phyloP scores from a whole-genome alignment of 2,329 filamentous ascomycete species.

The Lizonia empirigonia region DNA sequence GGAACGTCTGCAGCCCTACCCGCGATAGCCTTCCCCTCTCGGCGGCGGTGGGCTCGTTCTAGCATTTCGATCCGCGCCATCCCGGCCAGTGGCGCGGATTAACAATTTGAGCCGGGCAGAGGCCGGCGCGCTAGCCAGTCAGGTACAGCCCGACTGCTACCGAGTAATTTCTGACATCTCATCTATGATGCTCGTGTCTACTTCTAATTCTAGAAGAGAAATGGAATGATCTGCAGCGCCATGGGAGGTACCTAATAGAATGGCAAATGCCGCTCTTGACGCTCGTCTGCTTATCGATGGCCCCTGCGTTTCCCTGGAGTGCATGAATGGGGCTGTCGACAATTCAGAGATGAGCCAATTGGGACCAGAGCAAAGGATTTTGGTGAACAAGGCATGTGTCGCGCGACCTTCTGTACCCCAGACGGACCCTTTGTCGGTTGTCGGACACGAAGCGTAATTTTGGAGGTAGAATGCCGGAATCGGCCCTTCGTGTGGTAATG shows the following conservation, averaged over 20 bases:
- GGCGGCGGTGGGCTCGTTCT: conserved; percentile 20
- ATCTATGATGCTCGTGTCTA: conserved; percentile 12
- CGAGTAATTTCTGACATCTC: conserved; percentile 27
- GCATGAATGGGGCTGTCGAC: neutral
- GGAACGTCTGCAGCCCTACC: conserved; percentile 18
- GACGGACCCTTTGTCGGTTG: conserved; percentile 8
- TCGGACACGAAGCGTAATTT: neutral
- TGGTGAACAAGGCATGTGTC: neutral
- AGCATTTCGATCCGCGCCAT: conserved; percentile 29
- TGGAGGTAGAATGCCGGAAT: neutral
- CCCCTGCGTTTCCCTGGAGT: conserved; percentile 9
- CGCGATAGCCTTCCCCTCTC: conserved; percentile 5
- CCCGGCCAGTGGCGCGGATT: conserved; percentile 28
- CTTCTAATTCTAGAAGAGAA: conserved; percentile 19
- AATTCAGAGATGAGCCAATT: conserved; percentile 12
- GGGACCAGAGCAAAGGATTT: neutral
- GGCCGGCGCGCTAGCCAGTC: conserved; percentile 10
- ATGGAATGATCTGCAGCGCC: conserved; percentile 6
- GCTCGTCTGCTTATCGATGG: conserved; percentile 7
- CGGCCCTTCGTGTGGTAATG: neutral
- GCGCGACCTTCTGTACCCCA: conserved; percentile 11
- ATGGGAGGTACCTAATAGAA: conserved; percentile 9
- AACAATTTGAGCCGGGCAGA: conserved; percentile 25
- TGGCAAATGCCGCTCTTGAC: conserved; percentile 12
- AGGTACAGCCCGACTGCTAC: conserved; percentile 21